Evolutionary conservation across 352 stramenopile species (phyloP).

Genomic region (Phytophthora multivora): DNA sequence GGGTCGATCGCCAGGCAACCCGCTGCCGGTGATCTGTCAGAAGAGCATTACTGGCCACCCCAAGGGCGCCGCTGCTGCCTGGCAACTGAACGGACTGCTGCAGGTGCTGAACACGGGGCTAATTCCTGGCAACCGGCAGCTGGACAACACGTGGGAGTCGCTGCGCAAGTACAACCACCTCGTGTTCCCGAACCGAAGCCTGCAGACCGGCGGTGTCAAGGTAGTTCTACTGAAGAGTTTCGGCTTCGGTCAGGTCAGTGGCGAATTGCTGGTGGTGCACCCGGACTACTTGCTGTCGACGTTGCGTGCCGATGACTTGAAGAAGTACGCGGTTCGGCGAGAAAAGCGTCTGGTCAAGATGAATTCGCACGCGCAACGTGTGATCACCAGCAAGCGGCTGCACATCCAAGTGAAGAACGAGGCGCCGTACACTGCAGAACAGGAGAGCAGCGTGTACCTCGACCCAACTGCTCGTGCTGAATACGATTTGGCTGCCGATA

Average conservation of each 20-base stretch:
- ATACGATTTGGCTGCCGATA: constrained; percentile 67
- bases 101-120: constrained; percentile 79
- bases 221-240: constrained; percentile 85
- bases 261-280: constrained; percentile 78
- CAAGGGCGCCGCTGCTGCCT: constrained; percentile 84
- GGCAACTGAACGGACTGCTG: constrained; percentile 85
- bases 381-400: constrained; percentile 71
- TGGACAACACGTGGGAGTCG: constrained; percentile 78
- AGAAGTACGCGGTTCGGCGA: constrained; percentile 42
- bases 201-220: constrained; percentile 84
- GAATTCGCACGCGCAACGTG: constrained; percentile 77
- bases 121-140: constrained; percentile 82
- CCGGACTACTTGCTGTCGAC: constrained; percentile 35
- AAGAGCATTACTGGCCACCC: constrained; percentile 85
- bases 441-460: constrained; percentile 88
- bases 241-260: constrained; percentile 79
- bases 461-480: constrained; percentile 78
- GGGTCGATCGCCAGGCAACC: constrained; percentile 74
- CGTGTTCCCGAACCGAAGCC: constrained; percentile 81
- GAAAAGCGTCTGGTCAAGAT: constrained; percentile 68
- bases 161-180: constrained; percentile 80
- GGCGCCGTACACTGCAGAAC: constrained; percentile 80
- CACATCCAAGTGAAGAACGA: constrained; percentile 85
- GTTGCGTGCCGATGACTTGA: not conserved
- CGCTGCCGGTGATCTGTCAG: constrained; percentile 79